phyloP scores from a whole-genome alignment of 306 rosid species.

The Ormosia emarginata region DNA sequence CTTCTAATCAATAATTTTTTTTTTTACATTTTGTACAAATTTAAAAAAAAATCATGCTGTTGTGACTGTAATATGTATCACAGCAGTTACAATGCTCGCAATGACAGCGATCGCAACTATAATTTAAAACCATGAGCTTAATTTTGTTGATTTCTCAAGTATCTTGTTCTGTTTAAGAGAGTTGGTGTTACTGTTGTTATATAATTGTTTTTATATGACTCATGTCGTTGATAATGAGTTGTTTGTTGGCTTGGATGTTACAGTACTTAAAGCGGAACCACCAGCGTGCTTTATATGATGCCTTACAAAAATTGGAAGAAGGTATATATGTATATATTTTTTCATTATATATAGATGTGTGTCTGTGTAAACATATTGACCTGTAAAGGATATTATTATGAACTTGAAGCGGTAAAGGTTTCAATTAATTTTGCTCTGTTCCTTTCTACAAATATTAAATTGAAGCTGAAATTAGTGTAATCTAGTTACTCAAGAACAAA shows the following conservation, averaged over 20 bases:
- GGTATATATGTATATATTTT: slow-evolving; percentile 42
- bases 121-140: too few species aligned
- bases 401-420: too few species aligned
- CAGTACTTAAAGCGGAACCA: slow-evolving; percentile 39
- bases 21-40: too few species aligned
- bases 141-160: neutral
- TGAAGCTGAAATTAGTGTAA: too few species aligned
- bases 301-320: slow-evolving; percentile 73
- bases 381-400: neutral
- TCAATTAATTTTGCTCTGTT: too few species aligned
- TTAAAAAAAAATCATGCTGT: too few species aligned
- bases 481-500: too few species aligned
- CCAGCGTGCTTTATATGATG: slow-evolving; percentile 48
- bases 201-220: neutral
- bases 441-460: too few species aligned
- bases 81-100: too few species aligned
- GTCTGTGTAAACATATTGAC: neutral
- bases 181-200: neutral
- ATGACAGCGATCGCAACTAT: too few species aligned
- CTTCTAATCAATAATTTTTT: too few species aligned
- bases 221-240: slow-evolving; percentile 12
- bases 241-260: slow-evolving; percentile 26
- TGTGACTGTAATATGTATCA: too few species aligned
- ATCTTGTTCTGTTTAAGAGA: slow-evolving; percentile 12
- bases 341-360: neutral